phyloP scores from a whole-genome alignment of 2,329 filamentous ascomycete species.

The Colletotrichum acutatum region DNA sequence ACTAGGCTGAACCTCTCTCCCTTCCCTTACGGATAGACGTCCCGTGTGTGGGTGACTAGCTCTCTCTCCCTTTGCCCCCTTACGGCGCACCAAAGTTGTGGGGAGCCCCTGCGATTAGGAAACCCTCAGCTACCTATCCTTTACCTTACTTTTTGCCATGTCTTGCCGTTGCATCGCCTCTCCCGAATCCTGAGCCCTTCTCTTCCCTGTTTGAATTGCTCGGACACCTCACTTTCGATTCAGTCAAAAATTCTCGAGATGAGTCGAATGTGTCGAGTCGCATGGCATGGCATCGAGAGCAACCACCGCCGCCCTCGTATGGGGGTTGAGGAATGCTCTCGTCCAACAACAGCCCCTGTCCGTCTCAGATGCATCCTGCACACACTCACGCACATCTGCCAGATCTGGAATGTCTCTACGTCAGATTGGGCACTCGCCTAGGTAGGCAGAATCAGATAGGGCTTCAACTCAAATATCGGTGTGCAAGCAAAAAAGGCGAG shows the following conservation, averaged over 20 bases:
- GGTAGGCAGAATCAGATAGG: background rate
- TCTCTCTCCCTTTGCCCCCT: conserved; percentile 22
- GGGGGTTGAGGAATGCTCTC: conserved; percentile 14
- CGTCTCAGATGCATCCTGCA: conserved; percentile 30
- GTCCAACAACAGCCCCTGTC: conserved; percentile 24
- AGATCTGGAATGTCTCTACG: conserved; percentile 30
- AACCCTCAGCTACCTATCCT: background rate
- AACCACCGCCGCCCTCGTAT: background rate
- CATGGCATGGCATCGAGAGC: background rate
- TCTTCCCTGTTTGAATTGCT: background rate
- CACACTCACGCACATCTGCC: conserved; percentile 23
- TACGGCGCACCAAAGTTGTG: background rate
- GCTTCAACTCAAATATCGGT: background rate
- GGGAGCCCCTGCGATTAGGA: background rate
- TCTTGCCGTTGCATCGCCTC: background rate
- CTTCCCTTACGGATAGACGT: conserved; percentile 18
- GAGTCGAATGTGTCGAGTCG: background rate
- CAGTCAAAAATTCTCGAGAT: background rate
- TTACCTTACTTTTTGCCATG: background rate
- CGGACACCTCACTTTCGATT: background rate
- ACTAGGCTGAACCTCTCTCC: conserved; percentile 2
- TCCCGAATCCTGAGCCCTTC: too few relatives aligned
- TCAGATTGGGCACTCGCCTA: conserved; percentile 14
- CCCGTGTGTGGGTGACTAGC: background rate
- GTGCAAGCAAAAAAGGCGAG: background rate